phyloP scores from a whole-genome alignment of 2,329 filamentous ascomycete species.

The Pseudogymnoascus sp. region DNA sequence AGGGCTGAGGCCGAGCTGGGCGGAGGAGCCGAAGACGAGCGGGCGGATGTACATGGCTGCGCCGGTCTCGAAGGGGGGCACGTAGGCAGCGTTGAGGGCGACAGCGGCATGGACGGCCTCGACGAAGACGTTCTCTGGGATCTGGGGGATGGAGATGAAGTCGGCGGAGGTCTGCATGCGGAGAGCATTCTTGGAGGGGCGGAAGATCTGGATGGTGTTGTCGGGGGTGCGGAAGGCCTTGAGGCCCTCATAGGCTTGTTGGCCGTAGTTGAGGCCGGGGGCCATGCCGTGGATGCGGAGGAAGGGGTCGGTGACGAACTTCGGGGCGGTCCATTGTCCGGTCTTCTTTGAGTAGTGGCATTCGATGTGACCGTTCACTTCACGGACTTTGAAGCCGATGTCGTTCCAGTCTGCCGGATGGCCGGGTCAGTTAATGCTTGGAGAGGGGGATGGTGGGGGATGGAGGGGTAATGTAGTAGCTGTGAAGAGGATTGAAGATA shows the following conservation, averaged over 20 bases:
- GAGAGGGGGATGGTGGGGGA: not conserved
- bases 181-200: slow-evolving; percentile 72
- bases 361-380: slow-evolving; percentile 94
- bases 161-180: slow-evolving; percentile 80
- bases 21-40: slow-evolving; percentile 76
- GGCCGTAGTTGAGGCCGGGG: slow-evolving; percentile 90
- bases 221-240: slow-evolving; percentile 85
- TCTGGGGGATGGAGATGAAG: slow-evolving; percentile 73
- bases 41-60: slow-evolving; percentile 91
- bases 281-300: slow-evolving; percentile 92
- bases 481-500: not conserved
- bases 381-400: slow-evolving; percentile 84
- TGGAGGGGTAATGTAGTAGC: not conserved
- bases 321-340: slow-evolving; percentile 67
- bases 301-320: slow-evolving; percentile 75
- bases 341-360: slow-evolving; percentile 70
- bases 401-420: slow-evolving; percentile 68
- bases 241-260: slow-evolving; percentile 97
- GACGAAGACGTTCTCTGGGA: slow-evolving; percentile 71
- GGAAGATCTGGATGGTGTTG: slow-evolving; percentile 72
- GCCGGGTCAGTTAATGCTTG: not conserved
- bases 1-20: slow-evolving; percentile 77
- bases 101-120: slow-evolving; percentile 74
- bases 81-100: slow-evolving; percentile 78
- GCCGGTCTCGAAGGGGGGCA: slow-evolving; percentile 81